Conservation (phyloP, 2,329 filamentous ascomycete species). For the Thielaviopsis ethacetica region DNA sequence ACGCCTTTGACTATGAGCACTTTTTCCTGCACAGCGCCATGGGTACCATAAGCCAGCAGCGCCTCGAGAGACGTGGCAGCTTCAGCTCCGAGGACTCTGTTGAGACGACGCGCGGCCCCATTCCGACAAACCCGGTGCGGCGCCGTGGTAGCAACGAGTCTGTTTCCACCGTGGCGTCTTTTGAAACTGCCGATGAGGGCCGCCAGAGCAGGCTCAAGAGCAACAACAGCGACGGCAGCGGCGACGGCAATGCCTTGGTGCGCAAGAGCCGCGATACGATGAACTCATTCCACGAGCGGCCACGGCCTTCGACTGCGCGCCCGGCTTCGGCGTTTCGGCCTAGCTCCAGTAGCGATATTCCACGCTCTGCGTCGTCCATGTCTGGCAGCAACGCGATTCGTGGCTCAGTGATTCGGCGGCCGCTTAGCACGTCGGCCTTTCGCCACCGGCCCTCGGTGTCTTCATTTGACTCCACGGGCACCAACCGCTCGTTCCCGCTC, state of each 20-base stretch:
- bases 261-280: slow-evolving; percentile 17
- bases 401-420: slow-evolving; percentile 23
- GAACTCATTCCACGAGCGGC: slow-evolving; percentile 13
- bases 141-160: slow-evolving; percentile 32
- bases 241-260: slow-evolving; percentile 13
- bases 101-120: slow-evolving; percentile 41
- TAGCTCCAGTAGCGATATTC: slow-evolving; percentile 3
- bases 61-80: slow-evolving; percentile 32
- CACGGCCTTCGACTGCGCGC: slow-evolving; percentile 3
- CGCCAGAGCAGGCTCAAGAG: slow-evolving; percentile 25
- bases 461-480: slow-evolving; percentile 40
- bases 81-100: slow-evolving; percentile 43
- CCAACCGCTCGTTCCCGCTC: slow-evolving; percentile 45
- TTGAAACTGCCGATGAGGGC: slow-evolving; percentile 40
- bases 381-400: slow-evolving; percentile 8
- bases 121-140: slow-evolving; percentile 18
- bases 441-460: slow-evolving; percentile 39
- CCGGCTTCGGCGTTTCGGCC: slow-evolving; percentile 2
- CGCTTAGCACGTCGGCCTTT: slow-evolving; percentile 22
- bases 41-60: slow-evolving; percentile 50
- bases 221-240: slow-evolving; percentile 14
- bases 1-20: slow-evolving; percentile 92
- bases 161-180: slow-evolving; percentile 34
- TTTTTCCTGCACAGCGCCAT: slow-evolving; percentile 90
- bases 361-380: slow-evolving; percentile 9